phyloP scores from a whole-genome alignment of 345 rosid genomes.

The Triadica sebifera region DNA sequence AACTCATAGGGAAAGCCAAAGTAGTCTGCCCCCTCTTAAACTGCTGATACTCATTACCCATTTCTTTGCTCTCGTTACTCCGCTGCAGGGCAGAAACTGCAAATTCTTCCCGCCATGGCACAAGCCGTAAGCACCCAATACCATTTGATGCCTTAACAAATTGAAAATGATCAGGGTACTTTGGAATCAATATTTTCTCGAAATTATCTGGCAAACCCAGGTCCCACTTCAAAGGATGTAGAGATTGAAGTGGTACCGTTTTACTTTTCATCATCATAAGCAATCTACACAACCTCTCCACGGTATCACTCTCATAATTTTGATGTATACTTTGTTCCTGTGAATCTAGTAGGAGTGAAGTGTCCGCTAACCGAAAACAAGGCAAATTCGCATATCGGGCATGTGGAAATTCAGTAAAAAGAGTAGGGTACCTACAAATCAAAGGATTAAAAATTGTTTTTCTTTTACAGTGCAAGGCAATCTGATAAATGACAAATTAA shows the following conservation, averaged over 20 bases:
- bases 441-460: constrained; percentile 5
- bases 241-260: constrained; percentile 60
- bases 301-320: constrained; percentile 56
- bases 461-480: background rate
- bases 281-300: constrained; percentile 76
- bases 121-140: constrained; percentile 51
- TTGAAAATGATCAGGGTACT: constrained; percentile 58
- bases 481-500: background rate
- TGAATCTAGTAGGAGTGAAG: constrained; percentile 72
- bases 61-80: constrained; percentile 45
- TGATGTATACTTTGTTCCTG: constrained; percentile 76
- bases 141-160: constrained; percentile 62
- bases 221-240: constrained; percentile 79
- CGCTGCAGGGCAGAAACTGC: constrained; percentile 68
- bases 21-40: constrained; percentile 71
- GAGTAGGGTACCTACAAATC: constrained; percentile 78
- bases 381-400: constrained; percentile 74
- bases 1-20: constrained; percentile 74
- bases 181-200: constrained; percentile 60
- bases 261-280: constrained; percentile 86
- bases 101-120: constrained; percentile 58
- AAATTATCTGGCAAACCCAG: constrained; percentile 82
- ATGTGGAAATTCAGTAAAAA: constrained; percentile 84
- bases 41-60: constrained; percentile 55
- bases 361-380: constrained; percentile 79